phyloP scores from a whole-genome alignment of 768 basidiomycete genomes.

The Pleurotus ostreatus region DNA sequence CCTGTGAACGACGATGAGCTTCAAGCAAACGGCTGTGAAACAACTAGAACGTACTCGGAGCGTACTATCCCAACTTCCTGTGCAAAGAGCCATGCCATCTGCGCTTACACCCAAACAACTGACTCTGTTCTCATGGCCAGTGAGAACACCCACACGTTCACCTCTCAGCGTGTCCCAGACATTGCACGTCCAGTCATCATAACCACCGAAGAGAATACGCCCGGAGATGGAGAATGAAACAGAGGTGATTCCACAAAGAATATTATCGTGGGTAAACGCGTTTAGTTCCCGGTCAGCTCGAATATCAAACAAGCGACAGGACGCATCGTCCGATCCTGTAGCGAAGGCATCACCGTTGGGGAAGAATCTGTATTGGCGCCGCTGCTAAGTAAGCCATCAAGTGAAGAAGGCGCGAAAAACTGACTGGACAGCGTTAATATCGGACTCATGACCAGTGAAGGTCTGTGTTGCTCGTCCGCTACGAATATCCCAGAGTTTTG shows the following conservation, averaged over 20 bases:
- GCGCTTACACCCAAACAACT: constrained; percentile 93
- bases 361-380: constrained; percentile 72
- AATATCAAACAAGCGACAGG: constrained; percentile 96
- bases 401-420: constrained; percentile 25
- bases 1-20: constrained; percentile 35
- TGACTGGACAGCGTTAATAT: constrained; percentile 98
- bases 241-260: constrained; percentile 97
- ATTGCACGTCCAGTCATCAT: constrained; percentile 99
- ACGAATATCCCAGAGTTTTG: constrained; percentile 98
- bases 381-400: too few relatives aligned
- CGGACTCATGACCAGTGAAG: constrained; percentile 97
- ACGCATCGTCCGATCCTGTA: constrained; percentile 97
- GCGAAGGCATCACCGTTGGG: constrained; percentile 99
- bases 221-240: constrained; percentile 99
- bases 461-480: constrained; percentile 97
- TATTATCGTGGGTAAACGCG: constrained; percentile 97
- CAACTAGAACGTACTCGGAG: constrained; percentile 65
- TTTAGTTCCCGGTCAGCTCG: constrained; percentile 97
- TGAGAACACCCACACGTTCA: constrained; percentile 94
- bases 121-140: constrained; percentile 97
- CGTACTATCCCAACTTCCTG: constrained; percentile 97
- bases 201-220: constrained; percentile 95
- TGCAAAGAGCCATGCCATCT: constrained; percentile 98
- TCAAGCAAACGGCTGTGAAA: neutral
- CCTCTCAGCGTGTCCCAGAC: constrained; percentile 99